Evolutionary conservation across 2,329 filamentous ascomycete species (phyloP).

Genomic region (Fusarium xyrophilum): DNA sequence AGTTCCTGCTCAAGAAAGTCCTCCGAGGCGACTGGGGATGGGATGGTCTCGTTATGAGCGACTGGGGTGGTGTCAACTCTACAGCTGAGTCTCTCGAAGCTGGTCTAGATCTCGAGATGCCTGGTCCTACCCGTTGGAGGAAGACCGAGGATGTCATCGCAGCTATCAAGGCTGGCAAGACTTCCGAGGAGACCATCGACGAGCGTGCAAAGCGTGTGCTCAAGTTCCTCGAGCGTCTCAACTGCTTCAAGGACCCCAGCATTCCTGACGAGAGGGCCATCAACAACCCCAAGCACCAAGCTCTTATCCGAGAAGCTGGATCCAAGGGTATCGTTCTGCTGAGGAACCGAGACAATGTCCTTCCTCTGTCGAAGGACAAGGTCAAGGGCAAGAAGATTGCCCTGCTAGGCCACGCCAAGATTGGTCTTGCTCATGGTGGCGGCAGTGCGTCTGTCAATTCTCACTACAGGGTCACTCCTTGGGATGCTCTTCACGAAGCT

Average conservation of each 20-base stretch:
- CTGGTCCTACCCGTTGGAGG: constrained; percentile 46
- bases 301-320: constrained; percentile 42
- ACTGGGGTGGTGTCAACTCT: constrained; percentile 50
- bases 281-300: constrained; percentile 45
- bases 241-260: constrained; percentile 41
- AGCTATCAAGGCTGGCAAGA: constrained; percentile 43
- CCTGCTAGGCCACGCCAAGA: constrained; percentile 46
- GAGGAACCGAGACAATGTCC: constrained; percentile 65
- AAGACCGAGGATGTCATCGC: constrained; percentile 42
- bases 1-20: constrained; percentile 44
- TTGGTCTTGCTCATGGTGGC: constrained; percentile 47
- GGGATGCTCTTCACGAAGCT: constrained; percentile 43
- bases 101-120: constrained; percentile 49
- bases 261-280: constrained; percentile 42
- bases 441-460: constrained; percentile 48
- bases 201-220: constrained; percentile 43
- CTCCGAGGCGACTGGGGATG: constrained; percentile 55
- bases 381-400: constrained; percentile 45
- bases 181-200: constrained; percentile 42
- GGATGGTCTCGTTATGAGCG: constrained; percentile 46
- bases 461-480: constrained; percentile 47
- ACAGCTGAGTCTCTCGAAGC: constrained; percentile 45
- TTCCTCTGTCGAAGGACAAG: constrained; percentile 59
- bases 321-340: constrained; percentile 67
- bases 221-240: constrained; percentile 40